Evolutionary conservation across 2,329 filamentous ascomycete genomes (phyloP).

Genomic region (Lachnellula occidentalis): DNA sequence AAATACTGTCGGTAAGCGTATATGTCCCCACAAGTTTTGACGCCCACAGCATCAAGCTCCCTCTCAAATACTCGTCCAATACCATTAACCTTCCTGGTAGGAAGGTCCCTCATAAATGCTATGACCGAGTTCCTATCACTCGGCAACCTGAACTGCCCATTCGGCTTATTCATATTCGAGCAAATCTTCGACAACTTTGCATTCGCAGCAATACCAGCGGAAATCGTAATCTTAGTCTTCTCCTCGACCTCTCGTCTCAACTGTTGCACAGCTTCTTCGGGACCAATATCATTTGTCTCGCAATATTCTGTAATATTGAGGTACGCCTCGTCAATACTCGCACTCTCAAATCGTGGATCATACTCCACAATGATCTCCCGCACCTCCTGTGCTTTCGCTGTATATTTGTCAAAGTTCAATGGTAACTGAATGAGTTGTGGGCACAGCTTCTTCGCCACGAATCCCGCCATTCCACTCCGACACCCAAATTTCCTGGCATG

Average conservation of each 20-base stretch:
- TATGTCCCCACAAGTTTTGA: slow-evolving; percentile 85
- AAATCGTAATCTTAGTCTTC: slow-evolving; percentile 78
- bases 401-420: slow-evolving; percentile 87
- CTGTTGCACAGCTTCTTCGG: slow-evolving; percentile 69
- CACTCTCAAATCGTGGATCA: slow-evolving; percentile 84
- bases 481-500: slow-evolving; percentile 84
- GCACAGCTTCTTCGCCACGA: slow-evolving; percentile 91
- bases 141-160: slow-evolving; percentile 77
- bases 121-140: slow-evolving; percentile 71
- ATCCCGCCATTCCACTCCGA: slow-evolving; percentile 90
- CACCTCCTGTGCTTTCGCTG: slow-evolving; percentile 81
- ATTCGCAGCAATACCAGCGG: slow-evolving; percentile 90
- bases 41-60: slow-evolving; percentile 79
- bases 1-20: slow-evolving; percentile 70
- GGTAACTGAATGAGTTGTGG: slow-evolving; percentile 78
- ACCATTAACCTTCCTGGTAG: slow-evolving; percentile 88
- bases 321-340: slow-evolving; percentile 94
- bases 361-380: slow-evolving; percentile 79
- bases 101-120: slow-evolving; percentile 76
- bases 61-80: slow-evolving; percentile 92
- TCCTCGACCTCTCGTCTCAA: slow-evolving; percentile 73
- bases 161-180: slow-evolving; percentile 93
- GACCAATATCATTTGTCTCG: slow-evolving; percentile 56
- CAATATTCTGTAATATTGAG: slow-evolving; percentile 92
- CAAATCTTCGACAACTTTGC: slow-evolving; percentile 92